Conservation (phyloP, 2,329 filamentous ascomycete genomes). For the Xylariaceae sp. region DNA sequence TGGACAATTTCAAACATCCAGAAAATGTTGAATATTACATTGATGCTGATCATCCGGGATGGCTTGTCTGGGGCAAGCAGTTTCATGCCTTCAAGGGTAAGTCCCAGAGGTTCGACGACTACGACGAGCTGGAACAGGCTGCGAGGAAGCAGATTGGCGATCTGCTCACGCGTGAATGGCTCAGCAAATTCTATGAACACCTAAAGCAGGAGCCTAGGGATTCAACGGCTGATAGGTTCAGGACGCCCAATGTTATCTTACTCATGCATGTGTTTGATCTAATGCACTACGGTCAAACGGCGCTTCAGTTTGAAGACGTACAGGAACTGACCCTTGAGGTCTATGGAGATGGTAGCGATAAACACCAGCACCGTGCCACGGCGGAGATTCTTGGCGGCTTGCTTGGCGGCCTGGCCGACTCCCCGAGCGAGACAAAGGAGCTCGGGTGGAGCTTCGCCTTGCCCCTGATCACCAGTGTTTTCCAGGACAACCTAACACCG, state of each 20-base stretch:
- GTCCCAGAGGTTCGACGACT: constrained; percentile 62
- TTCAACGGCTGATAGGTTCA: constrained; percentile 74
- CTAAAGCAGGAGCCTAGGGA: constrained; percentile 96
- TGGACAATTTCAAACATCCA: constrained; percentile 72
- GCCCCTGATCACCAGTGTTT: constrained; percentile 79
- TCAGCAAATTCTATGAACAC: constrained; percentile 82
- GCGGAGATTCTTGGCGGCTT: constrained; percentile 88
- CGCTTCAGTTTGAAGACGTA: constrained; percentile 80
- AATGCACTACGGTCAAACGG: constrained; percentile 74
- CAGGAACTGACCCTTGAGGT: constrained; percentile 72
- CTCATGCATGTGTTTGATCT: constrained; percentile 88
- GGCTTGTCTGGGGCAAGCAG: constrained; percentile 90
- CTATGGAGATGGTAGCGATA: constrained; percentile 91
- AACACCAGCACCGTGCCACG: constrained; percentile 94
- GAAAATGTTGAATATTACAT: constrained; percentile 78
- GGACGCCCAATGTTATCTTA: constrained; percentile 81
- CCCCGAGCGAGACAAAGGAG: constrained; percentile 67
- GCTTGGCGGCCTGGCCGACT: constrained; percentile 75
- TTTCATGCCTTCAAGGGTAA: constrained; percentile 77
- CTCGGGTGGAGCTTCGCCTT: constrained; percentile 86
- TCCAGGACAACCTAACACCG: constrained; percentile 87
- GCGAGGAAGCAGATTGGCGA: constrained; percentile 76
- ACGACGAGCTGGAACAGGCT: constrained; percentile 74
- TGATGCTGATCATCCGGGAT: constrained; percentile 88
- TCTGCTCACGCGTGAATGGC: constrained; percentile 79